Base-by-base conservation (phyloP, 441 rosid genomes). In the Pelargonium cotyledonis region DNA sequence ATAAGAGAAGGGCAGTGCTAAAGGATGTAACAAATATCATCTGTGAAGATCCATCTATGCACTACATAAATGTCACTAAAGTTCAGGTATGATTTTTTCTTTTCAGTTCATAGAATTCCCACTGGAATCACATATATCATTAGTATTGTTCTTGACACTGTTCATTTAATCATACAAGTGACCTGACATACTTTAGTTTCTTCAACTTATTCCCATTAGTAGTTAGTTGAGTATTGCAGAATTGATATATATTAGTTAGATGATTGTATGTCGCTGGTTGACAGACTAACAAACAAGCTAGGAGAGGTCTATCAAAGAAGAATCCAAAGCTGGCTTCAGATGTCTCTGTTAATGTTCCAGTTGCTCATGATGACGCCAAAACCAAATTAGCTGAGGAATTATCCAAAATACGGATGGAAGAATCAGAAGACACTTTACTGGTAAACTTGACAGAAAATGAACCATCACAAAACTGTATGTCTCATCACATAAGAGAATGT, bases 1-100 rank as follows among this genome's bases (percentile, higher is more conserved):
- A 78, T 75, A 93, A 93, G 85, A 88, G 81, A 77, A 87, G 96
- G 76, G 84, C 88, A 2, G 91, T 86, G 66, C 90, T 93, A 10
- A 82, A 78, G 83, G 97, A 93, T 77, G 91, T 85, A 16, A 81
- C 87, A 12, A 91, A 86, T 82, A 61, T 77, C 69, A 41, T 51
- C 63, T 38, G 68, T 61, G 85, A 75, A 62, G 72, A 70, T 71
- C 68, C 80, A n/a, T 55, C 75, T 74, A 65, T 64, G 26, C 82
- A 78, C 66, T 76, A 75, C 65, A 66, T 68, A 44, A 73, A 74
- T 76, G 86, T 68, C 62, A 68, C 81, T 62, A 84, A 80, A 68
- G 67, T 72, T 75, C 85, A 83, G 89, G 96, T 85, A 55, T 68
- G 73, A 12, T 12, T 63, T 31, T 61, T 66, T 66, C 57, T 35